These are phyloP conservation scores for Mucor irregularis DNA, from an alignment of 371 early-diverging fungal species.

Conservation along the genomic window DNA sequence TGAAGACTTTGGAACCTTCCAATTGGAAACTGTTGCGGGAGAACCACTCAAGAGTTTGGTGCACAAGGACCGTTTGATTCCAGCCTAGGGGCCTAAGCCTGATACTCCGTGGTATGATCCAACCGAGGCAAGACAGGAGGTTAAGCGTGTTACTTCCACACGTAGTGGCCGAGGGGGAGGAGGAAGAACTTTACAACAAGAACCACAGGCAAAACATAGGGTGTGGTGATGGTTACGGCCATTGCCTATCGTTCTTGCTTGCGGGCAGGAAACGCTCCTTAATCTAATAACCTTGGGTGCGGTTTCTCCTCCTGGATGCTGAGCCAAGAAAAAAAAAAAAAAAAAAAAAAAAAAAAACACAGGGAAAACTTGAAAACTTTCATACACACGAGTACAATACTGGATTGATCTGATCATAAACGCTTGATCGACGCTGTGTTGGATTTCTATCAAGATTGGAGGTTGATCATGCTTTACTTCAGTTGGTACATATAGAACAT, in stretches of 20 bases:
- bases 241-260: too few relatives aligned
- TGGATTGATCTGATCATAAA: slow-evolving; percentile 17
- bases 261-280: too few relatives aligned
- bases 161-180: not conserved
- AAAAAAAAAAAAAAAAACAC: too few relatives aligned
- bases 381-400: slow-evolving; percentile 12
- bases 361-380: slow-evolving; percentile 19
- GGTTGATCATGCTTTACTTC: slow-evolving; percentile 9
- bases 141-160: not conserved
- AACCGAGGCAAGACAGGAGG: not conserved
- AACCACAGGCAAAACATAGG: too few relatives aligned
- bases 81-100: not conserved
- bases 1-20: not conserved
- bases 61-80: not conserved
- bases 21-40: not conserved
- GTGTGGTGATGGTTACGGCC: too few relatives aligned
- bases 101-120: not conserved
- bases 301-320: too few relatives aligned
- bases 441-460: slow-evolving; percentile 13
- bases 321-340: too few relatives aligned
- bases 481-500: slow-evolving; percentile 12
- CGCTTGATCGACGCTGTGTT: slow-evolving; percentile 15
- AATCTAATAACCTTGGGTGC: too few relatives aligned
- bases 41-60: not conserved
- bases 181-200: slow-evolving; percentile 12